These are phyloP conservation scores for Paracoccidioides brasiliensis DNA, from an alignment of 2,329 filamentous ascomycete genomes.

Conservation along the genomic window DNA sequence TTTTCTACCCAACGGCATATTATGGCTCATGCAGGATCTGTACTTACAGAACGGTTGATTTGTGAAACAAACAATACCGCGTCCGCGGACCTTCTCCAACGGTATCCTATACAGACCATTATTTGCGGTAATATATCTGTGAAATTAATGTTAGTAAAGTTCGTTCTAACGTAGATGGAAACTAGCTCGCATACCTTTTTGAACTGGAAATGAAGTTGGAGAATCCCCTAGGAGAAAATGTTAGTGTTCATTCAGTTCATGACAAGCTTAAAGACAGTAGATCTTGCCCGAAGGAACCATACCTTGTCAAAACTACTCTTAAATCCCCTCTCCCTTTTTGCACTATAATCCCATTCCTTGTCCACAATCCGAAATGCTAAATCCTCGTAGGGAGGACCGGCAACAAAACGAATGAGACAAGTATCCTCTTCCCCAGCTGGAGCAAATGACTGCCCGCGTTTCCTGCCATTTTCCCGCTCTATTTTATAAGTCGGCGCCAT, in stretches of 20 bases:
- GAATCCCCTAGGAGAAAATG: conserved; percentile 53
- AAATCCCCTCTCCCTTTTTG: conserved; percentile 87
- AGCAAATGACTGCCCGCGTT: conserved; percentile 81
- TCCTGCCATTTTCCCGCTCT: conserved; percentile 79
- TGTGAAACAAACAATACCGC: background rate
- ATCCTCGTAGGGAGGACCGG: conserved; percentile 90
- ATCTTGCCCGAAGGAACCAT: conserved; percentile 15
- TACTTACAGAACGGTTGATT: background rate
- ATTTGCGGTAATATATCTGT: conserved; percentile 39
- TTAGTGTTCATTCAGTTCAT: conserved; percentile 4
- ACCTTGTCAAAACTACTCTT: conserved; percentile 97
- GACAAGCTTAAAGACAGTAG: background rate
- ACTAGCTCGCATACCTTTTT: conserved; percentile 60
- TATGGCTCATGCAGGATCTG: background rate
- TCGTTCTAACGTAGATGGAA: conserved; percentile 8
- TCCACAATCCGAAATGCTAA: conserved; percentile 96
- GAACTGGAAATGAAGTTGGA: conserved; percentile 96
- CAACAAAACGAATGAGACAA: conserved; percentile 89
- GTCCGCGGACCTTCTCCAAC: background rate
- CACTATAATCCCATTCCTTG: conserved; percentile 97
- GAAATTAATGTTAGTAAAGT: conserved; percentile 36
- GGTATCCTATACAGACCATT: conserved; percentile 12
- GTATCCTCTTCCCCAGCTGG: conserved; percentile 93
- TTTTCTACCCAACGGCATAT: background rate
- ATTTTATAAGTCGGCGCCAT: conserved; percentile 95